phyloP scores from a whole-genome alignment of 176 grass and related monocot genomes.

The Avena atlantica region DNA sequence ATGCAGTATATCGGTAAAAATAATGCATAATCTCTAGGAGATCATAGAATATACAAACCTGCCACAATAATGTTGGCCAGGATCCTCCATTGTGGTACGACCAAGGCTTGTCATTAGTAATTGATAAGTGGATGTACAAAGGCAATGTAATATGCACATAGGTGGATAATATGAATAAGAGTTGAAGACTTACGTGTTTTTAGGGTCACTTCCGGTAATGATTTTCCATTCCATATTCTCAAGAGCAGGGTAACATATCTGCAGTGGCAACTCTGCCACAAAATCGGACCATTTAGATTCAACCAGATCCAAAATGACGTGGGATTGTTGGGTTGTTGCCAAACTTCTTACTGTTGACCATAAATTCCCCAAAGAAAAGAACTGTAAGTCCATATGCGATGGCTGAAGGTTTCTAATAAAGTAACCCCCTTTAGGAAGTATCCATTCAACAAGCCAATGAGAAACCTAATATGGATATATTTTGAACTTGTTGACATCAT shows the following conservation, averaged over 20 bases:
- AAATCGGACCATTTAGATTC: slow-evolving; percentile 85
- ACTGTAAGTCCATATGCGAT: slow-evolving; percentile 88
- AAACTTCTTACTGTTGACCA: slow-evolving; percentile 83
- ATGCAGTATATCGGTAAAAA: slow-evolving; percentile 34
- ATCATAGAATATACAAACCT: slow-evolving; percentile 41
- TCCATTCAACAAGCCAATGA: slow-evolving; percentile 89
- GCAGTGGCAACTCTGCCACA: slow-evolving; percentile 80
- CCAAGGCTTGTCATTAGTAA: slow-evolving; percentile 60
- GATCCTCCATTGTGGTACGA: slow-evolving; percentile 84
- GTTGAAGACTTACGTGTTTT: slow-evolving; percentile 67
- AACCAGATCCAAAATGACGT: slow-evolving; percentile 82
- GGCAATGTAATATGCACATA: slow-evolving; percentile 15
- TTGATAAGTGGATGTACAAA: background rate
- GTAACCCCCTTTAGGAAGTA: slow-evolving; percentile 77
- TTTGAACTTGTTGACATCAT: slow-evolving; percentile 91
- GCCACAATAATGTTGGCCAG: slow-evolving; percentile 89
- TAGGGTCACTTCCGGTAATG: slow-evolving; percentile 84
- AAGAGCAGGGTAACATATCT: slow-evolving; percentile 88
- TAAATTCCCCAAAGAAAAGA: slow-evolving; percentile 84
- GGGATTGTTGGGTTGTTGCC: slow-evolving; percentile 66
- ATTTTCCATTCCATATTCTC: slow-evolving; percentile 85
- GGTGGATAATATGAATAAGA: background rate
- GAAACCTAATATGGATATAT: slow-evolving; percentile 89
- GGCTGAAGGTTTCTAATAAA: slow-evolving; percentile 92
- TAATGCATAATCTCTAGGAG: background rate